Percentiles rank a stretch among this genome's conserved stretches.
phyloP scores from a whole-genome alignment of 345 rosid genomes.

The Angophora floribunda region DNA sequence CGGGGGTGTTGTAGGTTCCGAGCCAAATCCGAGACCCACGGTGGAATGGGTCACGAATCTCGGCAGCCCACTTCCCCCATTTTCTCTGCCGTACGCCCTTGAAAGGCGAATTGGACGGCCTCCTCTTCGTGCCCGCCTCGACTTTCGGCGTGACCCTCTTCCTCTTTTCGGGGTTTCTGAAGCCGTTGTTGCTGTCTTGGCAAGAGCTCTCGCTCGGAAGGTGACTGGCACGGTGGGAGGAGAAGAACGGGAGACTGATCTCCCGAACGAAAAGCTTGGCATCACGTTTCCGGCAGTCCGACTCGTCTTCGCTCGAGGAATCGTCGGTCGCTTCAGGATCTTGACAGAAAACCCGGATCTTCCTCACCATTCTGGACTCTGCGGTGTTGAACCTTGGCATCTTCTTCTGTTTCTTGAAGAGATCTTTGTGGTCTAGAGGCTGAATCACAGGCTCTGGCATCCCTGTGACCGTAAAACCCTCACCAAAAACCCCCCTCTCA shows the following conservation, averaged over 20 bases:
- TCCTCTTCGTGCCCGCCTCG: not conserved
- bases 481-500: constrained; percentile 26
- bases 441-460: constrained; percentile 30
- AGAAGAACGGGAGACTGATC: constrained; percentile 29
- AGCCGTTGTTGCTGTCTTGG: constrained; percentile 51
- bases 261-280: constrained; percentile 52
- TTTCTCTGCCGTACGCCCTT: constrained; percentile 71
- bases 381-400: not conserved
- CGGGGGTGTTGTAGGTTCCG: constrained; percentile 60
- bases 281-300: constrained; percentile 2
- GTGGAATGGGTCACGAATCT: constrained; percentile 56
- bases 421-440: constrained; percentile 6
- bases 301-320: constrained; percentile 77
- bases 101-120: not conserved
- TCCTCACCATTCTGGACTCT: constrained; percentile 26
- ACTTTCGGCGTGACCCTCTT: constrained; percentile 9
- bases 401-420: constrained; percentile 15
- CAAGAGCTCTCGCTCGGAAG: constrained; percentile 37
- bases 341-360: constrained; percentile 50
- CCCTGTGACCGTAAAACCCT: constrained; percentile 9
- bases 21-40: constrained; percentile 51
- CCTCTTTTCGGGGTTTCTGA: constrained; percentile 18
- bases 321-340: constrained; percentile 96
- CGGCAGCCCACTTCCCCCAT: constrained; percentile 98
- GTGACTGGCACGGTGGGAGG: not conserved